Conservation (phyloP, 148 eudicot genomes). For the Chenopodium quinoa region DNA sequence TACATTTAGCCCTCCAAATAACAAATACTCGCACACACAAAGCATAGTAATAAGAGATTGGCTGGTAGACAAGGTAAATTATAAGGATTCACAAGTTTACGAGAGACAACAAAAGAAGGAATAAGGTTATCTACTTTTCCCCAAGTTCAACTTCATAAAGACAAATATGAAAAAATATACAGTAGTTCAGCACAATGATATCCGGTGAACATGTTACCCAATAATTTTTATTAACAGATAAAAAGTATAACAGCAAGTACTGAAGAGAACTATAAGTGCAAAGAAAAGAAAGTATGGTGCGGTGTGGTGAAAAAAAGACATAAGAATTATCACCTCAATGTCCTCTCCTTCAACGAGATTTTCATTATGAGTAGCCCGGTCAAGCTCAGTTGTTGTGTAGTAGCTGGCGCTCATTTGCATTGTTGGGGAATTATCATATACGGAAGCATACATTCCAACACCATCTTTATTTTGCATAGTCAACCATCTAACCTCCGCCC, state of each 20-base stretch:
- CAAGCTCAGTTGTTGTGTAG: constrained; percentile 75
- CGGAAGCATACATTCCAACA: constrained; percentile 70
- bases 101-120: too few relatives aligned
- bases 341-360: constrained; percentile 71
- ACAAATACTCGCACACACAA: not conserved
- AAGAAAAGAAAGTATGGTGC: not conserved
- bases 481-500: constrained; percentile 96
- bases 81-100: too few relatives aligned
- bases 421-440: constrained; percentile 65
- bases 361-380: constrained; percentile 75
- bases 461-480: constrained; percentile 62
- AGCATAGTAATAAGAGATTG: not conserved
- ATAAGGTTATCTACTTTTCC: too few relatives aligned
- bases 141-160: too few relatives aligned
- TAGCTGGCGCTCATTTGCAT: constrained; percentile 96
- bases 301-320: not conserved
- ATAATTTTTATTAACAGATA: not conserved
- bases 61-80: not conserved
- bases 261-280: not conserved
- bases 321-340: constrained; percentile 55
- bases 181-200: not conserved
- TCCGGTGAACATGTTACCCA: not conserved
- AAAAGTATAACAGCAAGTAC: not conserved
- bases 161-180: too few relatives aligned
- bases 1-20: not conserved